Evolutionary conservation across 2,329 filamentous ascomycete species (phyloP), one percentile per base, ranked within the genome.

Genomic region (Penicillium concentricum): DNA sequence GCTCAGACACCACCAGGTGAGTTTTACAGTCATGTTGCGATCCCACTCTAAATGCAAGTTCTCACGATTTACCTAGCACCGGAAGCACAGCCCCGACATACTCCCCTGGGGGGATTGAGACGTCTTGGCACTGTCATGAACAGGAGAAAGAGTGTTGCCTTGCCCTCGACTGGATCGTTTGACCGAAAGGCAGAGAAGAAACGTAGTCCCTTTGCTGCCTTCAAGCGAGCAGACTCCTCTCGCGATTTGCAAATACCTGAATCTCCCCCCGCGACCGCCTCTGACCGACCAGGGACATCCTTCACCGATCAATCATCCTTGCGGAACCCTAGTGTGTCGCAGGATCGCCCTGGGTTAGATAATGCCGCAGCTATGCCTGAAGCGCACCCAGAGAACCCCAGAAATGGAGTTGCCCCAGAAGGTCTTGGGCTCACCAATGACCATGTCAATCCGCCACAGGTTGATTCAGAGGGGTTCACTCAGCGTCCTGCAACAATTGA

Each of bases 41-140:
- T 28, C 18, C 26, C 9, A 46, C 7, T 2, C 24, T 47, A 13
- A 18, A 18, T 43, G n/a, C 22, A 30, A 22, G 8, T 45, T 61
- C 58, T 54, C 20, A 55, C 34, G 1, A 9, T 34, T 39, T 20
- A 22, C 28, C 69, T 72, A 13, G 48, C 9, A 28, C 54, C 54
- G 3, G 73, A 78, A 58, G 63, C 72, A 30, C 67, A 71, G 35
- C 78, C 38, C 77, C 68, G 72, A 18, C 72, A 74, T 59, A 76
- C 74, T 24, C 70, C 76, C 26, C 63, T 80, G 35, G 76, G 78
- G 41, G 78, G 78, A 5, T 65, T 80, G 32, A 76, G 76, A 59
- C 72, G 78, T 53, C 67, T 80, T 26, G 78, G 78, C 30, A 80
- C 78, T 5, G 78, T 79, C 20, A 79, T 80, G 76, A 74, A 75